Evolutionary conservation across 495 filamentous ascomycete genomes (phyloP), one percentile per base, ranked within the genome.

Genomic region (Aspergillus nidulans): DNA sequence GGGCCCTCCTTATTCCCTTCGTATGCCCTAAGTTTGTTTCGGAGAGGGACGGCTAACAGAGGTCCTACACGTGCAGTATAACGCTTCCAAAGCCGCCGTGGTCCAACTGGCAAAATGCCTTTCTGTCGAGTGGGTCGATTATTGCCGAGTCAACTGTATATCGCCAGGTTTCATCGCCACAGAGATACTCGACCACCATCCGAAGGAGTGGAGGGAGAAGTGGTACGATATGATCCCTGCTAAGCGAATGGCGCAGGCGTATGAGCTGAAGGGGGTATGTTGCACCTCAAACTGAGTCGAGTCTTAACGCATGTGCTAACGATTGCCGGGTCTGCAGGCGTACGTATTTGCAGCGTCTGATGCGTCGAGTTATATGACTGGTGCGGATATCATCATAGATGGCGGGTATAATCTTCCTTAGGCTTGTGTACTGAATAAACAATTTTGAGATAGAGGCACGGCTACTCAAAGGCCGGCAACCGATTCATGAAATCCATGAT

Each of bases 111-210:
- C 67, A 30, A 72, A 70, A 49, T 71, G 56, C 16, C 58, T 74
- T 13, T 53, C 71, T 4, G 68, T 73, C 15, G 71, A 74, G 32
- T 74, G 71, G 71, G 65, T 68, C 9, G 69, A 74, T 23, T 71
- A 64, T 25, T 65, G 59, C 21, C 64, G 76, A 0, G 73, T 75
- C 24, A 78, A 78, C 57, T 72, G 64, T 38, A 68, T 77, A 24
- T 74, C 71, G 1, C 76, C 75, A 0, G 76, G 76, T 1, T 78
- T 67, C 57, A 73, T 76, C 53, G 63, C 67, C 23, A 77, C 74
- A 21, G 62, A 69, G 28, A 73, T 70, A 55, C 61, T 62, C 28
- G 55, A 57, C n/a, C 26, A 61, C 58, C 8, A 56, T 54, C 12
- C 62, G 52, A 19, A 10, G 46, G 65, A 67, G 25, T 58, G 58